Evolutionary conservation across 768 basidiomycete species (phyloP).

Genomic region (Leccinum olivaceopallidum): DNA sequence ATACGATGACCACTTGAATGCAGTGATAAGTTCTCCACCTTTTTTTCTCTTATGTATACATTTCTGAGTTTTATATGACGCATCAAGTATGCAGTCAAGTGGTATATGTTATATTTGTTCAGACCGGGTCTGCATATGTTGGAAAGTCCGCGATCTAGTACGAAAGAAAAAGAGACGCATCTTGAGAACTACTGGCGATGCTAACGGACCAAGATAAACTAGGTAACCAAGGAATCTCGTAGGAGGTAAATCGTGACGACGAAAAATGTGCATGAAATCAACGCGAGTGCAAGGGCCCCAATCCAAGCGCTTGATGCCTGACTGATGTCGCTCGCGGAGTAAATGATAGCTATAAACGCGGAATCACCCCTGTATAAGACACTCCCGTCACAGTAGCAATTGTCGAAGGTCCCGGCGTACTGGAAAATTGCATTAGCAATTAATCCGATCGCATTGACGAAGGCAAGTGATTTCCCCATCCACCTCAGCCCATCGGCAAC

Average conservation of each 20-base stretch:
- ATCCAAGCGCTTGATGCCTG: constrained; percentile 6
- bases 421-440: constrained; percentile 31
- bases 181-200: too few species aligned
- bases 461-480: constrained; percentile 29
- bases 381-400: constrained; percentile 33
- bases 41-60: too few species aligned
- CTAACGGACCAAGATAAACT: too few species aligned
- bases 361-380: constrained; percentile 15
- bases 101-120: too few species aligned
- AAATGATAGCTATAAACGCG: constrained; percentile 34
- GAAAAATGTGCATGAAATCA: neutral
- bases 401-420: constrained; percentile 25
- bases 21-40: too few species aligned
- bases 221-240: neutral
- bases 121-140: too few species aligned
- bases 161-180: too few species aligned
- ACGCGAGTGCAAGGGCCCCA: neutral
- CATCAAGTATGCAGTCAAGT: too few species aligned
- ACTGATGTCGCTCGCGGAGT: constrained; percentile 17
- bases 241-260: neutral
- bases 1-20: too few species aligned
- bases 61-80: too few species aligned
- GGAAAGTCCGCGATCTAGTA: too few species aligned
- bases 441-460: constrained; percentile 28
- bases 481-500: constrained; percentile 25